Conservation (phyloP, 2,329 filamentous ascomycete species). For the Fusarium oligoseptatum region DNA sequence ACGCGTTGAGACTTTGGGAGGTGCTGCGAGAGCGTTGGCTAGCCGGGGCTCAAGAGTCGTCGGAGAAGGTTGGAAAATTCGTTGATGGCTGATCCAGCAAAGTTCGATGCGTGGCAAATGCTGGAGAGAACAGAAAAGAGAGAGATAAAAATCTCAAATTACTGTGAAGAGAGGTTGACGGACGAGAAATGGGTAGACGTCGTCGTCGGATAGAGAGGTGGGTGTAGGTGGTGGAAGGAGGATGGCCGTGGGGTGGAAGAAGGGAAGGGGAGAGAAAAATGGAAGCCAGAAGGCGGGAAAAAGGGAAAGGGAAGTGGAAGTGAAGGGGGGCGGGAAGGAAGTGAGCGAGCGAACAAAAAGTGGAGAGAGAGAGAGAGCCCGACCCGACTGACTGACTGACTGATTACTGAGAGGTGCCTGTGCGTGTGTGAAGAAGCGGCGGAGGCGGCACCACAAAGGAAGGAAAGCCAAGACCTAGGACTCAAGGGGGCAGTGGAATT, state of each 20-base stretch:
- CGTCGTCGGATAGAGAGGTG: constrained; percentile 32
- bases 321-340: constrained; percentile 36
- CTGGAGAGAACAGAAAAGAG: constrained; percentile 11
- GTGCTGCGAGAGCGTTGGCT: constrained; percentile 27
- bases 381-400: background rate
- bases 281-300: constrained; percentile 35
- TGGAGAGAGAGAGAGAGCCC: constrained; percentile 18
- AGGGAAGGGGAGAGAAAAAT: constrained; percentile 33
- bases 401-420: constrained; percentile 5
- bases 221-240: constrained; percentile 37
- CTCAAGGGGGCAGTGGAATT: constrained; percentile 26
- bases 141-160: constrained; percentile 16
- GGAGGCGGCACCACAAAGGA: constrained; percentile 6
- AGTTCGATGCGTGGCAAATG: constrained; percentile 9
- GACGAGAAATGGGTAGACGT: constrained; percentile 28
- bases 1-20: constrained; percentile 37
- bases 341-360: constrained; percentile 37
- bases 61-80: constrained; percentile 9
- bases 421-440: constrained; percentile 13
- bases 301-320: constrained; percentile 31
- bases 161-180: background rate
- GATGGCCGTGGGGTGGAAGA: constrained; percentile 37
- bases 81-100: constrained; percentile 13
- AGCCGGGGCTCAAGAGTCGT: constrained; percentile 14
- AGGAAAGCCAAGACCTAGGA: constrained; percentile 12